Evolutionary conservation across 305 asterid species (phyloP), one percentile per base, ranked within the genome.

Genomic region (Rubia peregrina): DNA sequence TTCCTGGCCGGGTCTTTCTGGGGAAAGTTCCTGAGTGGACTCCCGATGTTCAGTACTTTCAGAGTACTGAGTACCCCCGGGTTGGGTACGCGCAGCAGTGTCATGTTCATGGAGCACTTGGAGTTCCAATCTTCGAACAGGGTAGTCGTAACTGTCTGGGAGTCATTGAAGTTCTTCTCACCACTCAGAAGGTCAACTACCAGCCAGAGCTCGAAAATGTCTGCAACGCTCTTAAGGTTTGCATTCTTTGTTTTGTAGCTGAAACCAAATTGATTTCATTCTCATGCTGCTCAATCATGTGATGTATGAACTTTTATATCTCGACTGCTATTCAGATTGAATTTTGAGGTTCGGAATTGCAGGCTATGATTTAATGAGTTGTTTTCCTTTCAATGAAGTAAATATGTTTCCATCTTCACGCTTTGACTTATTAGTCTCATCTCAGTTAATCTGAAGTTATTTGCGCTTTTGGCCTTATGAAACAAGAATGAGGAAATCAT

Each of bases 201-300:
- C 80, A 88, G 1, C 82, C 83, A 0, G 98, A 92, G 77, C 87
- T 92, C 43, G 95, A 92, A 67, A 85, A 85, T 49, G 93, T 92
- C 78, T 90, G 96, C 86, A 79, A 83, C 79, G 97, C 98, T 80
- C 98, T 94, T 53, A 81, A 94, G 98, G 98, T 93, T 65, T 72
- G 85, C 64, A 22, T 56, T 61, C 19, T 59, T 57, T 49, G 21
- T 68, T 49, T 66, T 60, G 64, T 46, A 61, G 61, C 68, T 61
- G 61, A n/a, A 65, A 46, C 16, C 68, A 59, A 60, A 38, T 38
- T 55, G 44, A 76, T 53, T 61, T 56, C 56, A 55, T 44, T 43
- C 48, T 24, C 57, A 48, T 71, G 63, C 67, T 4, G 7, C 38
- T 13, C 73, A 48, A 43, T 43, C 49, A 49, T 49, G 56, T 49